Conservation (phyloP, 345 rosid species). For the Eucalyptus regnans region DNA sequence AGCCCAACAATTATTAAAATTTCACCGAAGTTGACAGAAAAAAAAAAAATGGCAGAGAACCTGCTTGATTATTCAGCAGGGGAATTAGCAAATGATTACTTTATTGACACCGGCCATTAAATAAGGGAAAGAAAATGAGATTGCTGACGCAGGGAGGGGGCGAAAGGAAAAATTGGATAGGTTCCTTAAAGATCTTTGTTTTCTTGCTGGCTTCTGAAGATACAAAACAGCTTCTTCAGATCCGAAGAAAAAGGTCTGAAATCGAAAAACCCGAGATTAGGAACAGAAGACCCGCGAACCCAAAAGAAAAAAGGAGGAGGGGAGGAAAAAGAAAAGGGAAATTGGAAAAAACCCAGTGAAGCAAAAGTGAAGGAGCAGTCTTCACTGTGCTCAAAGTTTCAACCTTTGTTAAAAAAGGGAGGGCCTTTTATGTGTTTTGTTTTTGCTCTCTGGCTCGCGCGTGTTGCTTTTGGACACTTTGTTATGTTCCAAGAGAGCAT, state of each 20-base stretch:
- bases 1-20: not conserved
- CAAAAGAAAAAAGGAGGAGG: not conserved
- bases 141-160: not conserved
- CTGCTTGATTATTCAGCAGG: not conserved
- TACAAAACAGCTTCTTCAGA: constrained; percentile 32
- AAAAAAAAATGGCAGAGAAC: not conserved
- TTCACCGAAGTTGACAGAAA: not conserved
- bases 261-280: not conserved
- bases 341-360: not conserved
- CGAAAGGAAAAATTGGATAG: constrained; percentile 8
- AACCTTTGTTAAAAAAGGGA: not conserved
- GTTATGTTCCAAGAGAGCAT: not conserved
- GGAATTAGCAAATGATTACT: constrained; percentile 13
- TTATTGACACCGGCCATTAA: not conserved
- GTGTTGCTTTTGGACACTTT: not conserved
- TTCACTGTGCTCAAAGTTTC: not conserved
- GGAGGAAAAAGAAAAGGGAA: not conserved
- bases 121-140: not conserved
- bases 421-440: not conserved
- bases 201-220: constrained; percentile 47
- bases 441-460: not conserved
- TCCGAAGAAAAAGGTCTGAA: constrained; percentile 51
- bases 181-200: constrained; percentile 45
- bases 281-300: not conserved
- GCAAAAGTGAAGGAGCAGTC: not conserved